Base-by-base conservation (phyloP, 345 rosid genomes). In the Rhodamnia argentea region DNA sequence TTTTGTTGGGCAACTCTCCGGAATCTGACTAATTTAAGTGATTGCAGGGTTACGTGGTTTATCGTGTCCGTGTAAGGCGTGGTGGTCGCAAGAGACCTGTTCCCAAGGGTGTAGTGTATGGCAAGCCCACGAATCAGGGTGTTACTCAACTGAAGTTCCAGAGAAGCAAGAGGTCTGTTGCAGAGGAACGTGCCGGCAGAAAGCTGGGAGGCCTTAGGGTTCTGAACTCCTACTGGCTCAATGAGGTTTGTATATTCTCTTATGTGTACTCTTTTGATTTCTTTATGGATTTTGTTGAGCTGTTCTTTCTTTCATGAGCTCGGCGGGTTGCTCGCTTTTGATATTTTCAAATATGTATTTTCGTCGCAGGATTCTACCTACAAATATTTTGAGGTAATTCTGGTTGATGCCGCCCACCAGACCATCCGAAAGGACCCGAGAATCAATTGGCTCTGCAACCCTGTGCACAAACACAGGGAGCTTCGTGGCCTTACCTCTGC, bases 21-120 rank as follows among this genome's bases (percentile, higher is more conserved):
- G 24, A 84, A 40, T 27, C 50, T 55, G 82, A 32, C 83, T 44
- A 29, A 26, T 12, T 51, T 85, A 7, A 40, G 87, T 52, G 57
- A 55, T 57, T 89, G 23, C 82, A 97, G 99, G 99, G 99, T 24
- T 95, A 92, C 87, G 99, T 97, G 11, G 87, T 96, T 86, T 97
- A 97, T 24, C 89, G 89, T 74, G 89, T 87, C 18, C 89, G 89
- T 55, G 89, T 87, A 32, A 70, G 87, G 14, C 96, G 99, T 75
- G 99, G 99, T 85, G 99, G 99, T 27, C 90, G 99, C 64, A 97
- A 96, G 98, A 96, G 99, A 92, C 99, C 98, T 74, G 99, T 97
- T 86, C 93, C 98, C 85, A 97, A 96, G 94, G 99, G 98, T 85
- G 85, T 87, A 1, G 89, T 87, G 56, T 87, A 87, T 56, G 89